A percentile compares a stretch with the other conserved stretches of the same genome.
Evolutionary conservation across 2,329 filamentous ascomycete genomes (phyloP).

Genomic region (Neurospora sp.): DNA sequence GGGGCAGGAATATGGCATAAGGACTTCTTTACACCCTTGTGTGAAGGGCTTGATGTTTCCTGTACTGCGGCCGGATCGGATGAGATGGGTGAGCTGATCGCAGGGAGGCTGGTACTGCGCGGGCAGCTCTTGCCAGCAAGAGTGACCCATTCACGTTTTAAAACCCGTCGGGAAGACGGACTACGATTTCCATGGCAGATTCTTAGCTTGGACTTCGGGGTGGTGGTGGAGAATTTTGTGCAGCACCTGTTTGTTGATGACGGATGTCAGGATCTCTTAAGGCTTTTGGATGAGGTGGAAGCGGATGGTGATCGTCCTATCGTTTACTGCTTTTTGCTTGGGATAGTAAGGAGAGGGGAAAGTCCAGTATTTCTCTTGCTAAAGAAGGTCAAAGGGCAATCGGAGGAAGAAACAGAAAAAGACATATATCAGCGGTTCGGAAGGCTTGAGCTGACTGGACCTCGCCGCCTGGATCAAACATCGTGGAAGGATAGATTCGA

Average conservation of each 20-base stretch:
- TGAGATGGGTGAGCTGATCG: conserved; percentile 6
- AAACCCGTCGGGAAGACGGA: not conserved
- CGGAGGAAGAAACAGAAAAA: not conserved
- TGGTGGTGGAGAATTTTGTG: not conserved
- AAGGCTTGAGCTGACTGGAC: not conserved
- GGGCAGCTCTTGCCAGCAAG: conserved; percentile 5
- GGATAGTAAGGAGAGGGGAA: not conserved
- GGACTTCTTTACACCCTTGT: not conserved
- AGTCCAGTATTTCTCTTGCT: not conserved
- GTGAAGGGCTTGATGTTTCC: conserved; percentile 4
- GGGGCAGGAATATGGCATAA: rapidly evolving
- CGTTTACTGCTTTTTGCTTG: not conserved
- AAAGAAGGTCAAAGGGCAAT: not conserved
- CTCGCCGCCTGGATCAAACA: not conserved
- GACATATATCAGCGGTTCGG: not conserved
- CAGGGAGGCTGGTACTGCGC: conserved; percentile 3
- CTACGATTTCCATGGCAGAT: not conserved
- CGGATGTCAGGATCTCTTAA: not conserved
- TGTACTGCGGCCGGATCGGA: conserved; percentile 5
- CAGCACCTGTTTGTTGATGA: not conserved
- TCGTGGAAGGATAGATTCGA: not conserved
- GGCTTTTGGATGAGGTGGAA: not conserved
- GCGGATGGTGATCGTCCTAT: not conserved
- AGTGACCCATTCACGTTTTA: not conserved
- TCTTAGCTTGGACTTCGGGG: not conserved